Evolutionary conservation across 352 stramenopile genomes (phyloP), one percentile per base, ranked within the genome.

Genomic region (Aphanomyces cochlioides): DNA sequence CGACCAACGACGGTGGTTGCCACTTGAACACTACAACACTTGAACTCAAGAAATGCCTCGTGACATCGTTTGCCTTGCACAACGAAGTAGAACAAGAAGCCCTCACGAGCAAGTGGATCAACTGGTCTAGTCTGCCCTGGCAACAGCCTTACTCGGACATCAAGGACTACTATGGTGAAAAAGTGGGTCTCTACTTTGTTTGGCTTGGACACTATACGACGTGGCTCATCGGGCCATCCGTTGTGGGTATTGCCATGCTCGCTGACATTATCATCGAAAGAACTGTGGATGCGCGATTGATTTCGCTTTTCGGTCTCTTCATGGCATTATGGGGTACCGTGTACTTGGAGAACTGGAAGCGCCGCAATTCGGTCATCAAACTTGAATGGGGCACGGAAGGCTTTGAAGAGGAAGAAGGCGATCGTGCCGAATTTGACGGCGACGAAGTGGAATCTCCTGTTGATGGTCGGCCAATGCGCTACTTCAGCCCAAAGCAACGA

Each of bases 161-260:
- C 73, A 90, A 90, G 58, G 79, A 90, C 73, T 92, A 92, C 61
- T 92, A 90, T 67, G 85, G 85, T 40, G 85, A 90, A 64, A 92
- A 98, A 77, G 89, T 99, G 21, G 93, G 92, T 0, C 94, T 99
- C 66, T 99, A 99, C 84, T 99, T 99, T 76, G 89, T 96, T 47
- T 99, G 95, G 90, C 77, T 99, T 0, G 84, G 84, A 36, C 93
- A 98, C 78, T 98, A 96, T 75, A 98, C 93, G 40, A 93, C 88
- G 59, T 97, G 97, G 84, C 79, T 99, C 19, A 85, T 98, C 13
- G 87, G 90, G 19, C 88, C 96, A 28, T 93, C 92, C 50, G 48
- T 98, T 8, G 65, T 98, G 36, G 96, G 96, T 4, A 73, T 88
- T 5, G 64, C 93, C 40, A 82, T 98, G 17, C 95, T 98, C 45